Evolutionary conservation across 768 basidiomycete species (phyloP), one percentile per base, ranked within the genome.

Genomic region (Kwoniella sp.): DNA sequence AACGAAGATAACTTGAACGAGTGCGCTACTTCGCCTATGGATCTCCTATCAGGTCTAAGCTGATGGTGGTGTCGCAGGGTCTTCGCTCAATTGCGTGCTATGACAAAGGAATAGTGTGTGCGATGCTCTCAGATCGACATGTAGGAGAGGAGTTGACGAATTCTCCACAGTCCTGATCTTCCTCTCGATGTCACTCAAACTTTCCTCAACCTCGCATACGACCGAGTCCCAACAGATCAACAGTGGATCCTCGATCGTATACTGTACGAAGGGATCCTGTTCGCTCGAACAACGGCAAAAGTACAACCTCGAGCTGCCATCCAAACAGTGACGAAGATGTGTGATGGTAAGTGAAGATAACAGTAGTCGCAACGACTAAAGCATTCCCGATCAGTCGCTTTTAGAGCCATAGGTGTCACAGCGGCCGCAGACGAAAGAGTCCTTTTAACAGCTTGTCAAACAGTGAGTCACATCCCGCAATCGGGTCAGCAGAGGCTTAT

Each of bases 191-290:
- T 25, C 11, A 13, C 34, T 12, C 31, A 25, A 13, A 17, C n/a
- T 9, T 57, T 23, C 15, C 38, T 37, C 56, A 29, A 22, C 23
- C 2, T 13, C 9, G 23, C 31, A 41, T 34, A 29, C 30, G 12
- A 55, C 34, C 20, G 30, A 30, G 55, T 34, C 28, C 0, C 28
- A 22, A 15, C 37, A 2, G 22, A 57, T 13, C 28, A 57, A 12
- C 22, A 23, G 30, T n/a, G 22, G 2, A 5, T n/a, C 25, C 8
- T 60, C 2, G 26, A 11, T 3, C 47, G 30, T 20, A 52, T 60
- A 13, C n/a, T 60, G 11, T 60, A 60, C 31, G 58, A 60, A 25
- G 58, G 58, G 0, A 34, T 60, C 45, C 13, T 34, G 20, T 31
- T 52, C 1, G 58, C 48, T 13, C 58, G 50, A 20, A 17, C 15